Evolutionary conservation across 768 basidiomycete genomes (phyloP).

Genomic region (Cystofilobasidium capitatum): DNA sequence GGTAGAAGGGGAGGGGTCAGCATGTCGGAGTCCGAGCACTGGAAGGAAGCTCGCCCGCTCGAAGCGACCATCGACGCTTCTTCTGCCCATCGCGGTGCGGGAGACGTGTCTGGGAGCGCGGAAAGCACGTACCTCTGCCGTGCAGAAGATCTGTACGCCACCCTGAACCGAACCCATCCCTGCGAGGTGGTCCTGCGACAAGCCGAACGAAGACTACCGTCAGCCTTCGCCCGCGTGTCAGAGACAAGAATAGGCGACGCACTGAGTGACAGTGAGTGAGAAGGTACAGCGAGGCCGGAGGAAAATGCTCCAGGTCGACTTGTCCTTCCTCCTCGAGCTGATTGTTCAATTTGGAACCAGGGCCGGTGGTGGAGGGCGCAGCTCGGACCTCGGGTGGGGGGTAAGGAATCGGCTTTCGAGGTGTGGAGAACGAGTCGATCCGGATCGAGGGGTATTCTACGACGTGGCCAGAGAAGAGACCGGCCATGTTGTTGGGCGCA

Average conservation of each 20-base stretch:
- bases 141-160: constrained; percentile 53
- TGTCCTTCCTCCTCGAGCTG: constrained; percentile 54
- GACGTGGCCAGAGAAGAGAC: constrained; percentile 51
- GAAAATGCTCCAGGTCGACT: constrained; percentile 51
- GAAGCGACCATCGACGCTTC: neutral
- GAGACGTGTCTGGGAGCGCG: neutral
- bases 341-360: constrained; percentile 72
- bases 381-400: constrained; percentile 40
- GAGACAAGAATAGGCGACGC: neutral
- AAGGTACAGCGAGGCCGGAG: constrained; percentile 10
- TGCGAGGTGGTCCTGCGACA: constrained; percentile 11
- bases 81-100: neutral
- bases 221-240: neutral
- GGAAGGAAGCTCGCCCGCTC: neutral
- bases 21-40: too few species aligned
- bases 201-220: neutral
- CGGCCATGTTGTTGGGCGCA: constrained; percentile 30
- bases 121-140: constrained; percentile 45
- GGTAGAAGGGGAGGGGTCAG: too few species aligned
- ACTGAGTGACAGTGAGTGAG: constrained; percentile 18
- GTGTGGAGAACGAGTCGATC: constrained; percentile 65
- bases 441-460: constrained; percentile 68
- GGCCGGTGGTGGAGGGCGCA: constrained; percentile 85
- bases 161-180: neutral
- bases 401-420: constrained; percentile 5